These are phyloP conservation scores for Tetrahymena borealis DNA, from an alignment of 73 alveolate species.

Conservation along the genomic window DNA sequence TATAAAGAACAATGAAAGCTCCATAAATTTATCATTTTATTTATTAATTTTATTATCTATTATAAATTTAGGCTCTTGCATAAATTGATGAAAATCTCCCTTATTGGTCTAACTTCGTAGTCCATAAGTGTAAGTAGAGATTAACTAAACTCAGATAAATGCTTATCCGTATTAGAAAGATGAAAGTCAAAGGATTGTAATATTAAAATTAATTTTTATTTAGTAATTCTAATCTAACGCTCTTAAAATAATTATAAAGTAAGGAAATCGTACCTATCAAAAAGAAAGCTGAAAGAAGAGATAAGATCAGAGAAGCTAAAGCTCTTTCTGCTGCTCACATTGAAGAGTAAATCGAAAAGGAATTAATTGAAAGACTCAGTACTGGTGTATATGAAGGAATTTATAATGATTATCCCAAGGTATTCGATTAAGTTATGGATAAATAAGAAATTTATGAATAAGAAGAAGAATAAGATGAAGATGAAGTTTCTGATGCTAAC, in stretches of 20 bases:
- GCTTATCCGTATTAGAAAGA: constrained; percentile 90
- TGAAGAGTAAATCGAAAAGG: constrained; percentile 93
- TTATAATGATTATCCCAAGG: constrained; percentile 82
- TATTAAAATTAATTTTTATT: not conserved
- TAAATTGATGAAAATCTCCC: constrained; percentile 91
- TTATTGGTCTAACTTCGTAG: constrained; percentile 93
- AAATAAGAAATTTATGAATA: constrained; percentile 56
- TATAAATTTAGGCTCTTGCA: constrained; percentile 64
- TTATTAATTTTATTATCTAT: not conserved
- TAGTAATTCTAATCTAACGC: not conserved
- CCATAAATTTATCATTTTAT: no score
- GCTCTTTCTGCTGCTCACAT: constrained; percentile 89
- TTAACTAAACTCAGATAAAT: constrained; percentile 95
- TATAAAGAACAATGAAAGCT: no score
- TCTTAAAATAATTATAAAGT: constrained; percentile 38
- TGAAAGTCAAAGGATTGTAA: constrained; percentile 69
- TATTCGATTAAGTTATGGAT: constrained; percentile 70
- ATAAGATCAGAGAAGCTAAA: constrained; percentile 87
- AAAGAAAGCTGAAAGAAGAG: constrained; percentile 98
- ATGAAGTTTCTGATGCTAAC: constrained; percentile 31
- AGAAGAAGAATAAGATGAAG: constrained; percentile 50
- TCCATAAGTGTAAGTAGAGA: constrained; percentile 98
- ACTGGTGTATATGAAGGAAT: constrained; percentile 81
- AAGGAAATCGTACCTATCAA: constrained; percentile 87
- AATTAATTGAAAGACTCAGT: constrained; percentile 79